Percentiles rank a stretch among this genome's conserved stretches.
phyloP scores from a whole-genome alignment of 2,329 filamentous ascomycete genomes.

The Cladosporium colombiae region DNA sequence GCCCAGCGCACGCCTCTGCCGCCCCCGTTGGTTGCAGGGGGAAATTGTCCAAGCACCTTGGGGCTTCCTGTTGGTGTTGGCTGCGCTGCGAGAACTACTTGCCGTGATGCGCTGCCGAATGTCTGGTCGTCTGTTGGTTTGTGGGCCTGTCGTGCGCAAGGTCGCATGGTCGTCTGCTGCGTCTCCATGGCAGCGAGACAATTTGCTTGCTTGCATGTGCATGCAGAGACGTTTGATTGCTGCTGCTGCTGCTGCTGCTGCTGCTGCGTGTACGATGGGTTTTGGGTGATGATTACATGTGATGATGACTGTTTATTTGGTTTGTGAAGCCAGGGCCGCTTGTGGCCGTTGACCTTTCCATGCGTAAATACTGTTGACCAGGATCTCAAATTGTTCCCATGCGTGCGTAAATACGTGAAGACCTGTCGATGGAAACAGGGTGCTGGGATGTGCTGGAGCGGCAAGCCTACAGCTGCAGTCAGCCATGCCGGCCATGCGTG shows the following conservation, averaged over 20 bases:
- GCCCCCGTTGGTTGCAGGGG: conserved; percentile 16
- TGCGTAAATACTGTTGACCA: background rate
- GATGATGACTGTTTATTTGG: background rate
- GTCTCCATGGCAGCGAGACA: conserved; percentile 6
- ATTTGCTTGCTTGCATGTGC: background rate
- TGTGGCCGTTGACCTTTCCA: background rate
- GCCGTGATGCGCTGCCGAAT: conserved; percentile 11
- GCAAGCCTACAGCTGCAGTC: background rate
- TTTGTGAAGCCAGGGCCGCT: background rate
- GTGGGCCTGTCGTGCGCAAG: background rate
- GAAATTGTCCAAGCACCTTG: conserved; percentile 20
- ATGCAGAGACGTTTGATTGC: conserved; percentile 6
- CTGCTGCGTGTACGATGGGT: background rate
- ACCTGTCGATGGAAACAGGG: background rate
- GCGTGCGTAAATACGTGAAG: background rate
- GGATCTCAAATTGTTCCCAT: background rate
- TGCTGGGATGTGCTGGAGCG: background rate
- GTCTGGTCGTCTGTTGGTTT: background rate
- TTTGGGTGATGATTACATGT: background rate
- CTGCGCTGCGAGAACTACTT: conserved; percentile 4
- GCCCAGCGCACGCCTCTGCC: conserved; percentile 16
- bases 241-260: background rate
- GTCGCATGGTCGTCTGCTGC: no score
- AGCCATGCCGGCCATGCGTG: no score
- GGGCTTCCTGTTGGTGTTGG: background rate